phyloP scores from a whole-genome alignment of 2,329 filamentous ascomycete genomes.

The Aspergillus aculeatinus region DNA sequence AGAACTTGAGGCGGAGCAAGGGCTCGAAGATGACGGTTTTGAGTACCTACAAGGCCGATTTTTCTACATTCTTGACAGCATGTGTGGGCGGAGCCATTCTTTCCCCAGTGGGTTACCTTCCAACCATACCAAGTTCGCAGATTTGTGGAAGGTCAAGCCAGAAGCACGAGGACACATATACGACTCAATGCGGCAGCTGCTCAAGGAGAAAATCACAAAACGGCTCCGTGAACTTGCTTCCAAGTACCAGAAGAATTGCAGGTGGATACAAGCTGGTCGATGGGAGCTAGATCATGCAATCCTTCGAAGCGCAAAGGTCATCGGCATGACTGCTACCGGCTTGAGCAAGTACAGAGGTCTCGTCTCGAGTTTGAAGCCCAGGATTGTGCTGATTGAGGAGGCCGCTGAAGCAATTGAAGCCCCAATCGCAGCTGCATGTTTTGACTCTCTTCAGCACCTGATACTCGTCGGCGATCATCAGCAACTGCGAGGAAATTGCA shows the following conservation, averaged over 20 bases:
- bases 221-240: slow-evolving; percentile 53
- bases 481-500: slow-evolving; percentile 69
- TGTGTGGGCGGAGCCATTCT: slow-evolving; percentile 24
- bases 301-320: slow-evolving; percentile 59
- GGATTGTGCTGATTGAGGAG: slow-evolving; percentile 73
- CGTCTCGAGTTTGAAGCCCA: slow-evolving; percentile 64
- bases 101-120: slow-evolving; percentile 37
- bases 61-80: slow-evolving; percentile 45
- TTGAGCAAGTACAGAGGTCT: slow-evolving; percentile 75
- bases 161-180: slow-evolving; percentile 65
- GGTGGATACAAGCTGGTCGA: slow-evolving; percentile 55
- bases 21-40: slow-evolving; percentile 54
- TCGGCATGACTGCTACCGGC: slow-evolving; percentile 75
- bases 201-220: slow-evolving; percentile 50
- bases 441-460: slow-evolving; percentile 63
- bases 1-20: slow-evolving; percentile 60
- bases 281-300: slow-evolving; percentile 62
- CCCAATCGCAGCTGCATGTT: slow-evolving; percentile 58
- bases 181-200: slow-evolving; percentile 57
- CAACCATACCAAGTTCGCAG: slow-evolving; percentile 37
- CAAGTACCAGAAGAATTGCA: slow-evolving; percentile 52
- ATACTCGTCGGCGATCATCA: slow-evolving; percentile 77
- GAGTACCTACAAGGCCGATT: slow-evolving; percentile 52
- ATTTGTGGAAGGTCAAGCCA: slow-evolving; percentile 62
- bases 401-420: slow-evolving; percentile 69